These are phyloP conservation scores for Ophiostoma himal-ulmi DNA, from an alignment of 2,329 filamentous ascomycete species.

Conservation along the genomic window DNA sequence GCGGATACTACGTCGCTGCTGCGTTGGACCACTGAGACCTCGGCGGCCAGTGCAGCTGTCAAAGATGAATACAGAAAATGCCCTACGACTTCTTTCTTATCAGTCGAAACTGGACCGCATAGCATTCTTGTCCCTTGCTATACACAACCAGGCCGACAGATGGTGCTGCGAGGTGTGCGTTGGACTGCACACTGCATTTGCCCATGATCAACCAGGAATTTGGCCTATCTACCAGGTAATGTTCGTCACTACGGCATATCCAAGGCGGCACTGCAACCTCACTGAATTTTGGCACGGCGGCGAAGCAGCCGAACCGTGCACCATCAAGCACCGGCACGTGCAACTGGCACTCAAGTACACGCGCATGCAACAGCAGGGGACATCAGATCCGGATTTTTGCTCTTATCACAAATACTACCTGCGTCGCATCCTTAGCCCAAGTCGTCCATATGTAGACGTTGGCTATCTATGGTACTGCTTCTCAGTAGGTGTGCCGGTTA, in stretches of 20 bases:
- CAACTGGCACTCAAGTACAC: background rate
- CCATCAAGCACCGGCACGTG: background rate
- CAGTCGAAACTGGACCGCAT: background rate
- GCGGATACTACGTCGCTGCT: background rate
- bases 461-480: background rate
- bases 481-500: background rate
- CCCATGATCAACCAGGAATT: background rate
- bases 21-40: background rate
- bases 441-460: background rate
- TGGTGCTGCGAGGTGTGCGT: constrained; percentile 2
- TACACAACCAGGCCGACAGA: background rate
- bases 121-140: background rate
- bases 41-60: background rate
- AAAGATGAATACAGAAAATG: background rate
- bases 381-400: background rate
- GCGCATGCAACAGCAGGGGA: background rate
- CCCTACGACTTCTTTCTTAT: background rate
- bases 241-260: background rate
- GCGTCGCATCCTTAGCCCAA: background rate
- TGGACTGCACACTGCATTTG: background rate
- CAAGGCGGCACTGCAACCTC: background rate
- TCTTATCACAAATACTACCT: background rate
- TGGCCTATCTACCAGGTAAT: too few relatives aligned
- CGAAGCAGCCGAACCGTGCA: background rate
- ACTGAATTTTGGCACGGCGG: background rate